phyloP scores from a whole-genome alignment of 2,329 filamentous ascomycete species.

The Penicillium crustosum region DNA sequence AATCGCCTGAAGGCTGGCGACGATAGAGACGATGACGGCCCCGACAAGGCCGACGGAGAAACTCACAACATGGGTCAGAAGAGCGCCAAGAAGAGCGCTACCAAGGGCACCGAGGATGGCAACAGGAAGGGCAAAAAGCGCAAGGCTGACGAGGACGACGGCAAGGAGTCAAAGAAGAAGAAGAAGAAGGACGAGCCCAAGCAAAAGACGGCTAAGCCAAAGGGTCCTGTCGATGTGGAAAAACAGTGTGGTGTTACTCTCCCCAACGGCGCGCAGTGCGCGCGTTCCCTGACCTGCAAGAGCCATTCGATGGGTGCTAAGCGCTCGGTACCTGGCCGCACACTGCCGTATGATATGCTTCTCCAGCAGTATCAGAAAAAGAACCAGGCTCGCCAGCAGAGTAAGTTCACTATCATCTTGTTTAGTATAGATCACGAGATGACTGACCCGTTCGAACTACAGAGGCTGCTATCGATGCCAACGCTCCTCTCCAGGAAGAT shows the following conservation, averaged over 20 bases:
- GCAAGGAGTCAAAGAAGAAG: conserved; percentile 82
- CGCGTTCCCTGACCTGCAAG: conserved; percentile 87
- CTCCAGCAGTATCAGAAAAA: conserved; percentile 91
- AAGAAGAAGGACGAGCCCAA: conserved; percentile 95
- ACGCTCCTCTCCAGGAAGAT: conserved; percentile 84
- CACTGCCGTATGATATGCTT: conserved; percentile 88
- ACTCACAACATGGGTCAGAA: conserved; percentile 60
- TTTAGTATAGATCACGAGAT: conserved; percentile 22
- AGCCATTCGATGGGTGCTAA: conserved; percentile 95
- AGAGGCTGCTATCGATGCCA: conserved; percentile 94
- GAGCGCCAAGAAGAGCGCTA: conserved; percentile 61
- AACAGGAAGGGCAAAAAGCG: conserved; percentile 71
- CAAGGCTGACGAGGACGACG: conserved; percentile 68
- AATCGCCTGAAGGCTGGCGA: conserved; percentile 59
- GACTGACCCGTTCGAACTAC: conserved; percentile 25
- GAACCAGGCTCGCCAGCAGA: conserved; percentile 97
- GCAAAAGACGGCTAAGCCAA: conserved; percentile 77
- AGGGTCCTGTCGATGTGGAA: conserved; percentile 91
- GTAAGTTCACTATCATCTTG: conserved; percentile 53
- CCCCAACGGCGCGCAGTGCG: conserved; percentile 82
- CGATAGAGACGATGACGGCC: conserved; percentile 48
- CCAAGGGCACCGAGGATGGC: conserved; percentile 52
- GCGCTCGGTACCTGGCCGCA: conserved; percentile 80
- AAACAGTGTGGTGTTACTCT: conserved; percentile 87
- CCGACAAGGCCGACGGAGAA: conserved; percentile 42